Conservation (phyloP, 441 rosid species). For the Gossypium davidsonii region DNA sequence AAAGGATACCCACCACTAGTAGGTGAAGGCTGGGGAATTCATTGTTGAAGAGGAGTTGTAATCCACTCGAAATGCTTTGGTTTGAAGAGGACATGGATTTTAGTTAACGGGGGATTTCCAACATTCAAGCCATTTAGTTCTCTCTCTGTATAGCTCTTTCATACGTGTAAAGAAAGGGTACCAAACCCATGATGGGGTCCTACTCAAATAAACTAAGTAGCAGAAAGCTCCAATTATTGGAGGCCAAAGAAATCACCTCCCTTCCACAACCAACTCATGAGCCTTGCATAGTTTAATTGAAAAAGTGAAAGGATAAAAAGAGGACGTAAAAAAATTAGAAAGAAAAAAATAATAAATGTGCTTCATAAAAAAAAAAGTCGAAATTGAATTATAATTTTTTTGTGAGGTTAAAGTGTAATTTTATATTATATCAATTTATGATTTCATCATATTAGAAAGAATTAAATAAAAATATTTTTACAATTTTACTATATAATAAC, state of each 20-base stretch:
- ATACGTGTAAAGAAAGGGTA: conserved; percentile 51
- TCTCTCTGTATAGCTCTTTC: conserved; percentile 16
- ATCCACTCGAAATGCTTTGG: conserved; percentile 58
- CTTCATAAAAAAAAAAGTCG: no score
- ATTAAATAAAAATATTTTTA: no score
- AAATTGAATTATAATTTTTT: no score
- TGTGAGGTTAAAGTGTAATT: no score
- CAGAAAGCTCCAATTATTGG: conserved; percentile 52
- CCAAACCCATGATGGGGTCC: conserved; percentile 48
- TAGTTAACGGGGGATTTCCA: conserved; percentile 29
- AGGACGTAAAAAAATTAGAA: no score
- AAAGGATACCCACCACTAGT: conserved; percentile 61
- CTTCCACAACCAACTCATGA: neutral
- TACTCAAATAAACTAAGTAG: conserved; percentile 22
- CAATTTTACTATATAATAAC: no score
- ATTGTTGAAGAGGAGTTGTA: conserved; percentile 80
- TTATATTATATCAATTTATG: no score
- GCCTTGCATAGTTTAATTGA: no score
- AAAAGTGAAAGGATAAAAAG: no score
- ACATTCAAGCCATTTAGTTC: conserved; percentile 32
- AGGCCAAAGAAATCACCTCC: conserved; percentile 24
- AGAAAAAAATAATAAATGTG: no score
- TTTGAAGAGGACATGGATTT: conserved; percentile 37
- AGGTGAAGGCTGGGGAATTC: conserved; percentile 27
- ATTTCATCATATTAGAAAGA: no score